Conservation (phyloP, 495 filamentous ascomycete genomes). For the Xylaria acuta region DNA sequence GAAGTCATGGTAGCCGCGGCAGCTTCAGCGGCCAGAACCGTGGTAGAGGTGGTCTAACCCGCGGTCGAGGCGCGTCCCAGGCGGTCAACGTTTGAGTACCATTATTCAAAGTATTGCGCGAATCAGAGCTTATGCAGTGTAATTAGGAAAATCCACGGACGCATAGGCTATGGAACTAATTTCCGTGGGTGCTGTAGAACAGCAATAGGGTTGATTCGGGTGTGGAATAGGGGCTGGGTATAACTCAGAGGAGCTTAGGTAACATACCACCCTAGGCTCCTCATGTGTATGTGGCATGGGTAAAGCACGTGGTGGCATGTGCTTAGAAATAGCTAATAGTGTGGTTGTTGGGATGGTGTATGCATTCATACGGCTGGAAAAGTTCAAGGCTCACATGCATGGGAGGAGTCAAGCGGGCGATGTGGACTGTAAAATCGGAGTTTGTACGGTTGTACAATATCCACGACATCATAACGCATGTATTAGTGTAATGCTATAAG, state of each 20-base stretch:
- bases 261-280: conserved; percentile 15
- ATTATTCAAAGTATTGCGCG: conserved; percentile 9
- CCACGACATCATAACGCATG: conserved; percentile 31
- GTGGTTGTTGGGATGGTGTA: conserved; percentile 33
- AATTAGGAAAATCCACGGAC: neutral
- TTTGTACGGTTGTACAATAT: conserved; percentile 43
- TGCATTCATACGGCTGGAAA: conserved; percentile 44
- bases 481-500: conserved; percentile 38
- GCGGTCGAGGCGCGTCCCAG: conserved; percentile 54
- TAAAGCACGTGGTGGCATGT: conserved; percentile 23
- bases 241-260: conserved; percentile 17
- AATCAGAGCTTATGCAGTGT: conserved; percentile 12
- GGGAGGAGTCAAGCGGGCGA: conserved; percentile 42
- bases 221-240: conserved; percentile 21
- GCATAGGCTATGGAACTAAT: conserved; percentile 47
- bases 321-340: conserved; percentile 36
- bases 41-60: conserved; percentile 60
- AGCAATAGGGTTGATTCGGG: conserved; percentile 24
- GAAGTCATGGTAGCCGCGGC: conserved; percentile 69
- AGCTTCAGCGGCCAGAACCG: conserved; percentile 68
- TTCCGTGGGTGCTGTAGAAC: conserved; percentile 30
- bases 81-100: conserved; percentile 46
- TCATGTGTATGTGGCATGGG: conserved; percentile 22
- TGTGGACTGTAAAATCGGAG: conserved; percentile 34
- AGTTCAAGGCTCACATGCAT: conserved; percentile 43